These are phyloP conservation scores for Phytophthora citrophthora DNA, from an alignment of 352 stramenopile species.

Conservation along the genomic window DNA sequence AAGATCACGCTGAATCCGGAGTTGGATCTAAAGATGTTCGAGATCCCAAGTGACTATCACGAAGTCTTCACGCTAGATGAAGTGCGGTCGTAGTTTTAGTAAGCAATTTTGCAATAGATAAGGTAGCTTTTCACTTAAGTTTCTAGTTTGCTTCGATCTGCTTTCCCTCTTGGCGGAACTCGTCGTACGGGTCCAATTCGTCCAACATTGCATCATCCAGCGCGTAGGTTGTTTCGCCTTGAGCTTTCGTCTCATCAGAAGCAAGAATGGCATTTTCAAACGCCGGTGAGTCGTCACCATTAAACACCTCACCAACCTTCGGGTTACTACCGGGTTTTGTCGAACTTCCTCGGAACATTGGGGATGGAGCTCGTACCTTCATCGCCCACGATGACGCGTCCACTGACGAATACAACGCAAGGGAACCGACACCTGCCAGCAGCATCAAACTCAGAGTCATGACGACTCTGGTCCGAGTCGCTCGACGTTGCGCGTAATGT, in stretches of 20 bases:
- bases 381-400: slow-evolving; percentile 8
- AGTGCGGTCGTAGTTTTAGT: slow-evolving; percentile 45
- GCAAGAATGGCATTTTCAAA: slow-evolving; percentile 17
- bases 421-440: slow-evolving; percentile 17
- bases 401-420: slow-evolving; percentile 19
- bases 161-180: slow-evolving; percentile 6
- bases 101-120: slow-evolving; percentile 1
- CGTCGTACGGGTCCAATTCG: slow-evolving; percentile 22
- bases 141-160: slow-evolving; percentile 16
- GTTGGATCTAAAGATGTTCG: slow-evolving; percentile 60
- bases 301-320: slow-evolving; percentile 11
- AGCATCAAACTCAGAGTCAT: slow-evolving; percentile 20
- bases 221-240: background rate
- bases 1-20: slow-evolving; percentile 61
- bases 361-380: slow-evolving; percentile 1
- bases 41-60: slow-evolving; percentile 57
- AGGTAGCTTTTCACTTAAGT: background rate
- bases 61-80: slow-evolving; percentile 68
- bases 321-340: background rate
- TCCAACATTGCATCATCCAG: slow-evolving; percentile 18
- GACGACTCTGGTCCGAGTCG: slow-evolving; percentile 27
- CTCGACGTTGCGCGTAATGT: slow-evolving; percentile 24
- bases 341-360: slow-evolving; percentile 19
- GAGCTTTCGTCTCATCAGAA: background rate
- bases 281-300: slow-evolving; percentile 12